Percentiles rank a stretch among this genome's conserved stretches.
Evolutionary conservation across 108 stramenopile species (phyloP).

Genomic region (Cyclotella sp.): DNA sequence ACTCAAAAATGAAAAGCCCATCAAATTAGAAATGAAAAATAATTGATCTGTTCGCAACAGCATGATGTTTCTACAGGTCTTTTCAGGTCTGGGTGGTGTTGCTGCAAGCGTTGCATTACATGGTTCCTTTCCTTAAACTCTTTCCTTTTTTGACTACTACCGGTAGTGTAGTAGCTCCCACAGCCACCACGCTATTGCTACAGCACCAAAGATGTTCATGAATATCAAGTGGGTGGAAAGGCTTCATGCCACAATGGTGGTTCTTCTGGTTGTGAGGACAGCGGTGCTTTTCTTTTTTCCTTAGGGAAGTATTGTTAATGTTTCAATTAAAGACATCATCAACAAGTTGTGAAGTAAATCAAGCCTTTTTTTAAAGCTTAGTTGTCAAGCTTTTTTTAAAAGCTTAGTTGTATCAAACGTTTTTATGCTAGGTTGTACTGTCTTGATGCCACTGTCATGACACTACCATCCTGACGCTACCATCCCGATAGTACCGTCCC

Average conservation of each 20-base stretch:
- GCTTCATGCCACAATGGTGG: background rate
- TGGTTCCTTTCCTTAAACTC: slow-evolving; percentile 9
- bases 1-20: too few species aligned
- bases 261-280: too few species aligned
- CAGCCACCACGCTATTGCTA: background rate
- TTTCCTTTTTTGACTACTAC: too few species aligned
- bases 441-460: too few species aligned
- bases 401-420: too few species aligned
- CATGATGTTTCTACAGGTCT: slow-evolving; percentile 32
- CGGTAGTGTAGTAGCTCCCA: background rate
- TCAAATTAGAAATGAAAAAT: slow-evolving; percentile 47
- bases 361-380: too few species aligned
- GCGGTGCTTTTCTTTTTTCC: background rate
- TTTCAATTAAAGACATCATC: too few species aligned
- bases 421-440: too few species aligned
- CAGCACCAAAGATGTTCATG: background rate
- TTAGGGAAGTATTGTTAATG: background rate
- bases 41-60: slow-evolving; percentile 34
- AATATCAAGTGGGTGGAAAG: slow-evolving; percentile 24
- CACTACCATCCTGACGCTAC: too few species aligned
- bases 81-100: slow-evolving; percentile 32
- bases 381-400: too few species aligned
- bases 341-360: too few species aligned
- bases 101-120: slow-evolving; percentile 15
- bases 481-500: too few species aligned